Percentiles rank a stretch among this genome's conserved stretches.
Evolutionary conservation across 441 rosid species (phyloP).

Genomic region (Arabidopsis lyrata): DNA sequence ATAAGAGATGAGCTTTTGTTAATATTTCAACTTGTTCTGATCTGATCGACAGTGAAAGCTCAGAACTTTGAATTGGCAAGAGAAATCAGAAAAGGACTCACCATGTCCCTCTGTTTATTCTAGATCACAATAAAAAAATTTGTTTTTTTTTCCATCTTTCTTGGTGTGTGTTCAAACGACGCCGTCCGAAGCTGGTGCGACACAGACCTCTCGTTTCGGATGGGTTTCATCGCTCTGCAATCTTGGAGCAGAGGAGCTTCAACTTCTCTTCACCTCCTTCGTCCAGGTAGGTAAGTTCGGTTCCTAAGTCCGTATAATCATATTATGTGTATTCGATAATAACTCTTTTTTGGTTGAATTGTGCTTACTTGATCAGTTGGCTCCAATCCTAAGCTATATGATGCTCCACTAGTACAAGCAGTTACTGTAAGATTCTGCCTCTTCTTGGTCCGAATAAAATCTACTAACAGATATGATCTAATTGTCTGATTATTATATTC

Average conservation of each 20-base stretch:
- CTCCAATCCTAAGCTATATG: conserved; percentile 11
- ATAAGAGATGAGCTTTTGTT: too few species aligned
- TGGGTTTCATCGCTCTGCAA: conserved; percentile 55
- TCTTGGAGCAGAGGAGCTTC: conserved; percentile 45
- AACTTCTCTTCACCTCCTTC: conserved; percentile 32
- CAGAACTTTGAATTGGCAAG: conserved; percentile 8
- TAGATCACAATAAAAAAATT: not conserved
- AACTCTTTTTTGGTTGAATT: conserved; percentile 20
- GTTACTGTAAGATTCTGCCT: conserved; percentile 45
- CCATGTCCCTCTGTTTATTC: not conserved
- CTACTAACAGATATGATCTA: not conserved
- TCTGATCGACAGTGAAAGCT: not conserved
- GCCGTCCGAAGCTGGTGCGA: conserved; percentile 22
- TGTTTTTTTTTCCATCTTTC: not conserved
- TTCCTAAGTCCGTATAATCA: conserved; percentile 9
- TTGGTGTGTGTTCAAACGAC: not conserved
- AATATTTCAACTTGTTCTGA: too few species aligned
- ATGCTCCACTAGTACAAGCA: conserved; percentile 33
- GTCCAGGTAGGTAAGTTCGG: conserved; percentile 44
- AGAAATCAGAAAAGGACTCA: not conserved
- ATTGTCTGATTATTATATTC: conserved; percentile 21
- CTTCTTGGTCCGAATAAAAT: not conserved
- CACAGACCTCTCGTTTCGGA: conserved; percentile 43
- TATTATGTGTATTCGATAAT: conserved; percentile 29
- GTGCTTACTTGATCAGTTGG: conserved; percentile 37